Conservation (phyloP, 257 asterid species). For the Primulina tabacum region DNA sequence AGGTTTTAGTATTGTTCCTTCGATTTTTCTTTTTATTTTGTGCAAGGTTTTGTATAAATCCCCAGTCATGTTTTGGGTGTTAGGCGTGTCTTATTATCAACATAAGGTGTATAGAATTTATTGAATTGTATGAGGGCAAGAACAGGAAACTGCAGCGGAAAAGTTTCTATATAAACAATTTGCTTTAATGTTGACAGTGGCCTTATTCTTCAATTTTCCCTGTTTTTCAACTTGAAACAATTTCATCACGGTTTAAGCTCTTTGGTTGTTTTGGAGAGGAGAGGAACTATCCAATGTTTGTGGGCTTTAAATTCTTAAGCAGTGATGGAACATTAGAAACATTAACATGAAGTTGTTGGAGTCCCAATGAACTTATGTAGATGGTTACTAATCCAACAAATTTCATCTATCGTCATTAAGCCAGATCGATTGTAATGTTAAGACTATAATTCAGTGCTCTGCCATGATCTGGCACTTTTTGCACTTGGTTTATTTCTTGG, state of each 20-base stretch:
- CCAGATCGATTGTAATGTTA: background rate
- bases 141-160: background rate
- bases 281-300: background rate
- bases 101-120: background rate
- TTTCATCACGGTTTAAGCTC: background rate
- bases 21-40: background rate
- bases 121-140: background rate
- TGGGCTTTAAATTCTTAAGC: constrained; percentile 13
- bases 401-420: background rate
- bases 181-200: background rate
- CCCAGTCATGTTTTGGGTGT: background rate
- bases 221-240: background rate
- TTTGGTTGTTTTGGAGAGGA: background rate
- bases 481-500: background rate
- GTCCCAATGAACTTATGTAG: background rate
- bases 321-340: constrained; percentile 9
- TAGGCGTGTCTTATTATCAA: background rate
- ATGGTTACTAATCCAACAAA: background rate
- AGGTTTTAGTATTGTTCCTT: constrained; percentile 3
- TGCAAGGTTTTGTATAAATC: background rate
- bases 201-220: background rate
- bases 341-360: background rate
- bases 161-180: background rate
- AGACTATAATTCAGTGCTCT: background rate
- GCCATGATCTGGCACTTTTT: background rate